Base-by-base conservation (phyloP, 208 protist species). In the Acanthamoeba quina region DNA sequence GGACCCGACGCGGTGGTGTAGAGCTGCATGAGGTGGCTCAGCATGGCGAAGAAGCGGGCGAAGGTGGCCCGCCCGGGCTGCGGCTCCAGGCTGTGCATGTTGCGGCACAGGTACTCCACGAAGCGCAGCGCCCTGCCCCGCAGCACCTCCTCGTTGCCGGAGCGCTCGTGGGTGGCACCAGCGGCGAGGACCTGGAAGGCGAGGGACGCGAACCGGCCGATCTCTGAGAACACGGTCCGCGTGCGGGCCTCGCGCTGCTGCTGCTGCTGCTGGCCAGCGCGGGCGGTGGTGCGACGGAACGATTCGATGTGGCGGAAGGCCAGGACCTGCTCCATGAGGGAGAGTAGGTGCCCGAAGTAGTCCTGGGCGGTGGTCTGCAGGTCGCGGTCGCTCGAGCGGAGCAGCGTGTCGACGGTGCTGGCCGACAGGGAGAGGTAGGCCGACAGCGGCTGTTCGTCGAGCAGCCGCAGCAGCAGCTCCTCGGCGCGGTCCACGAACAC, bases 401-500 rank as follows among this genome's bases (percentile, higher is more conserved):
- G 64, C 34, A 91, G 85, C 31, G 85, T 56, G 9, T 91, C 85
- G 37, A 91, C 58, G 64, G 62, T 91, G 34, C n/a, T 41, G 9
- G 52, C 34, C 34, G 85, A 91, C 62, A 91, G n/a, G 58, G 85
- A 70, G 10, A 91, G 44, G 44, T 91, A 74, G 56, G 56, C 62
- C 85, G 85, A 91, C 62, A 74, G 64, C 41, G 85, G 64, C 41
- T 76, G 64, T 52, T 68, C 58, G 21, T 72, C 44, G 26, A 91
- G 64, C 31, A 91, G 85, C 34, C 85, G 85, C 3, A 74, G 64
- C 37, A 91, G 56, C 58, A 91, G 62, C 44, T 52, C 52, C 34
- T 91, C 85, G 34, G 85, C 85, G 5, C 44, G 52, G 26, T 91
- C 85, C 26, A 91, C 85, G 37, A 91, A 91, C n/a, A 29, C 58